Base-by-base conservation (phyloP, 1,284 basidiomycete species). In the Microbotryum violaceum region DNA sequence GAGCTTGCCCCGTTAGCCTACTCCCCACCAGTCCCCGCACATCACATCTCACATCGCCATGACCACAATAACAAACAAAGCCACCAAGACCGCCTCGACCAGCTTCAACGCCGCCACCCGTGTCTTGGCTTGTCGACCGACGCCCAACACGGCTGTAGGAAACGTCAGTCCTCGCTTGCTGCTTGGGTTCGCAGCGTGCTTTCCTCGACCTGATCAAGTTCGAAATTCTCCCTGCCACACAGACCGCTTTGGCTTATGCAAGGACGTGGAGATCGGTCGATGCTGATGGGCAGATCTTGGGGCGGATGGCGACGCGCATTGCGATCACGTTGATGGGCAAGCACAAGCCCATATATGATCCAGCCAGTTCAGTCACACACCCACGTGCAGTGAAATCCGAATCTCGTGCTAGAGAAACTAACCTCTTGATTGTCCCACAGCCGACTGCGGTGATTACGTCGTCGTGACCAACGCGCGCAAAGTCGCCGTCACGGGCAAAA, bases 311-410 rank as follows among this genome's bases (percentile, higher is more conserved):
- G 7, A 87, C 89, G 71, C 84, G 90, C 51, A 96, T 98, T 73
- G 96, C 96, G 0, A 83, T 89, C 61, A 89, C 91, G 29, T 82
- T 98, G 59, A 97, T 97, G 93, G 96, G 96, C 74, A 98, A 98
- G 79, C 91, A 98, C 77, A 99, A 98, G 76, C 94, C 96, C 21
- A 90, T 96, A 56, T 97, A 91, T 71, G 91, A 97, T 77, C 91
- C 89, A 25, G 82, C 85, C 70, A 84, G 91, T 91, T 70, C 9
- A 42, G 37, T 42, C 37, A 31, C 8, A 31, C 31, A 2, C 29
- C 9, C 31, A 10, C 8, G 31, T 7, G 31, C 31, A n/a, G 25
- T 14, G 9, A 1, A n/a, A n/a, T 9, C 1, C 2, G 14, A 10
- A 49, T 10, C 2, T 21, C 47, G 1, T 10, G 12, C n/a, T 10